These are phyloP conservation scores for Daldinia sp. DNA, from an alignment of 2,329 filamentous ascomycete genomes.

Conservation along the genomic window DNA sequence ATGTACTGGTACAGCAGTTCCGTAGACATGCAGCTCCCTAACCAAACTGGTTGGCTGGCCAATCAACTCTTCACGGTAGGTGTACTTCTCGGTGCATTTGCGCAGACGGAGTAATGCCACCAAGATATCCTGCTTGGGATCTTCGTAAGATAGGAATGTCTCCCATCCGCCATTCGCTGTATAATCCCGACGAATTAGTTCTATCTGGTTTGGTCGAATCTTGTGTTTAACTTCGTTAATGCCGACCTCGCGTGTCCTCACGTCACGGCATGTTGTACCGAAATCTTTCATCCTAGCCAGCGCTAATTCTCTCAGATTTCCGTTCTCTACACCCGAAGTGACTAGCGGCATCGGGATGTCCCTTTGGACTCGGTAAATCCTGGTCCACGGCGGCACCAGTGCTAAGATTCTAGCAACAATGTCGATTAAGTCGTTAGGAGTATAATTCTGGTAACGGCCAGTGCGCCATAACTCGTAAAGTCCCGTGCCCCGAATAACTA, in stretches of 20 bases:
- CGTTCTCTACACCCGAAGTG: conserved; percentile 98
- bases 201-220: conserved; percentile 94
- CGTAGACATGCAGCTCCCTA: conserved; percentile 95
- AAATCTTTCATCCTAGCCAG: conserved; percentile 99
- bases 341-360: conserved; percentile 99
- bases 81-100: conserved; percentile 92
- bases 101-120: conserved; percentile 89
- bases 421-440: conserved; percentile 94
- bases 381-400: conserved; percentile 94
- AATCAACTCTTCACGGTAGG: conserved; percentile 87
- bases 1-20: conserved; percentile 96
- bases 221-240: conserved; percentile 99
- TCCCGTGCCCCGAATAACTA: conserved; percentile 96
- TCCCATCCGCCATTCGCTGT: conserved; percentile 97
- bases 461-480: conserved; percentile 98
- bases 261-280: conserved; percentile 95
- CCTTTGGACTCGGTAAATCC: conserved; percentile 97
- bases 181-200: conserved; percentile 94
- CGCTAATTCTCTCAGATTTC: conserved; percentile 92
- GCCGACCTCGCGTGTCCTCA: conserved; percentile 94
- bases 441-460: conserved; percentile 98
- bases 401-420: conserved; percentile 96
- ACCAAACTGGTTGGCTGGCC: conserved; percentile 92
- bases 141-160: conserved; percentile 97
- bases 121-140: conserved; percentile 97